Conservation (phyloP, 352 stramenopile genomes). For the Phytopythium cucurbitacearum region DNA sequence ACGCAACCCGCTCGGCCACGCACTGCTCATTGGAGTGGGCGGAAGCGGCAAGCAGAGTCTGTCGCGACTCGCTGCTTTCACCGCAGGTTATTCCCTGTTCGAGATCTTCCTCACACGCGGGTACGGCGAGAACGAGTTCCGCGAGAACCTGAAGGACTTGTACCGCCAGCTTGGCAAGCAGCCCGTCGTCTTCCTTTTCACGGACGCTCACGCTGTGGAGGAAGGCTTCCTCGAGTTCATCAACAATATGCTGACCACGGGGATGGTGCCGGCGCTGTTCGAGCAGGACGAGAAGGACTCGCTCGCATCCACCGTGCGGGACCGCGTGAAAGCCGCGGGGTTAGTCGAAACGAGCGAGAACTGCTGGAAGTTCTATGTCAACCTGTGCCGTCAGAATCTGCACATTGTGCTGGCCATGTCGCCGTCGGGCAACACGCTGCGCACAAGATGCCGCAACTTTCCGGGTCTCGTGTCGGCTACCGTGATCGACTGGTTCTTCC, state of each 20-base stretch:
- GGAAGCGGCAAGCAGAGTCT: constrained; percentile 94
- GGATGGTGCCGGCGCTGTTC: constrained; percentile 92
- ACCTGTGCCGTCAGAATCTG: constrained; percentile 91
- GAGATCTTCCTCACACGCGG: constrained; percentile 92
- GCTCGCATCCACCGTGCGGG: constrained; percentile 74
- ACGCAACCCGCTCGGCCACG: constrained; percentile 89
- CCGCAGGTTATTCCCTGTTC: constrained; percentile 92
- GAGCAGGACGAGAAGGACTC: constrained; percentile 90
- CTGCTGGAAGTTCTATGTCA: constrained; percentile 94
- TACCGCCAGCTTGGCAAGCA: constrained; percentile 87
- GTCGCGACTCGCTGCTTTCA: constrained; percentile 89
- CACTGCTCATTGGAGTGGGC: constrained; percentile 92
- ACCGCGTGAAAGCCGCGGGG: constrained; percentile 86
- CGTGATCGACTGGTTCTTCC: constrained; percentile 97
- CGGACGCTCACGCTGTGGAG: constrained; percentile 93
- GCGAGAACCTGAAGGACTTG: constrained; percentile 92
- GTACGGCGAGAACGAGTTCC: constrained; percentile 93
- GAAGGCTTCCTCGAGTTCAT: constrained; percentile 96
- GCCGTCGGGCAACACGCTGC: constrained; percentile 90
- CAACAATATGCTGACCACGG: constrained; percentile 97
- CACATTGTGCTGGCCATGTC: constrained; percentile 95
- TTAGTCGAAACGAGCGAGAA: constrained; percentile 91
- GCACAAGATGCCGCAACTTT: constrained; percentile 94
- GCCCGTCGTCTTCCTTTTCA: constrained; percentile 95
- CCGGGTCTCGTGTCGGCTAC: constrained; percentile 90